phyloP scores from a whole-genome alignment of 1,284 basidiomycete species.

The Macrocystidia cucumis region DNA sequence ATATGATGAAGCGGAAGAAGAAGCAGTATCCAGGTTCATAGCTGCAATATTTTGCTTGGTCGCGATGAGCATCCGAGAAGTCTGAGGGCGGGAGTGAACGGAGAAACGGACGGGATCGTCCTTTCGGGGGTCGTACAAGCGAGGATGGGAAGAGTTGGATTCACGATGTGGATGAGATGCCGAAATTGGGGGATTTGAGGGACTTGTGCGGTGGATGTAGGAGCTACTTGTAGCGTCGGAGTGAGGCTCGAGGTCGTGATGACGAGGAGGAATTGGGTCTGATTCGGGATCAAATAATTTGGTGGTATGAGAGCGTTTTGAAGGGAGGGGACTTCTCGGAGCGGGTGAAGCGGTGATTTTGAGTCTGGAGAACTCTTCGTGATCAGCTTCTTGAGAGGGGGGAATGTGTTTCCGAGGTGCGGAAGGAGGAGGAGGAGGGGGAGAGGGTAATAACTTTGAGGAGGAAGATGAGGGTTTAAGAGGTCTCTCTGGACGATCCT shows the following conservation, averaged over 20 bases:
- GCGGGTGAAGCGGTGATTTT: slow-evolving; percentile 53
- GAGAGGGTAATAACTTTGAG: slow-evolving; percentile 14
- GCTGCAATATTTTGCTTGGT: slow-evolving; percentile 57
- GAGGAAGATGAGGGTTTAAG: slow-evolving; percentile 17
- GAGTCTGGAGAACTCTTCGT: slow-evolving; percentile 66
- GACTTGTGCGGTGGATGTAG: slow-evolving; percentile 31
- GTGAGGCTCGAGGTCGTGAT: slow-evolving; percentile 54
- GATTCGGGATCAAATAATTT: slow-evolving; percentile 69
- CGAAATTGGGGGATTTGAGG: no score
- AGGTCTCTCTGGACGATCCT: slow-evolving; percentile 21
- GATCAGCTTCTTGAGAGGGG: slow-evolving; percentile 36
- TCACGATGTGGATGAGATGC: slow-evolving; percentile 25
- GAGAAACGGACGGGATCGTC: slow-evolving; percentile 81
- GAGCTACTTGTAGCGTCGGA: slow-evolving; percentile 49
- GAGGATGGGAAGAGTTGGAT: slow-evolving; percentile 32
- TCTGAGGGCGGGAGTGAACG: slow-evolving; percentile 43
- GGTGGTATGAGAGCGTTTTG: slow-evolving; percentile 19
- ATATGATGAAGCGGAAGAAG: slow-evolving; percentile 72
- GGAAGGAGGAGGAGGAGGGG: slow-evolving; percentile 13
- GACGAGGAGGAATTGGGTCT: slow-evolving; percentile 56
- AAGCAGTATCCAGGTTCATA: slow-evolving; percentile 63
- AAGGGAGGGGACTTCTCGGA: slow-evolving; percentile 21
- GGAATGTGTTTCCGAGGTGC: slow-evolving; percentile 12
- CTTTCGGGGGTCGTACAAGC: slow-evolving; percentile 78
- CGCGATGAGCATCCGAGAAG: slow-evolving; percentile 26